These are phyloP conservation scores for Trifolium fragiferum DNA, from an alignment of 306 rosid species.

Conservation along the genomic window DNA sequence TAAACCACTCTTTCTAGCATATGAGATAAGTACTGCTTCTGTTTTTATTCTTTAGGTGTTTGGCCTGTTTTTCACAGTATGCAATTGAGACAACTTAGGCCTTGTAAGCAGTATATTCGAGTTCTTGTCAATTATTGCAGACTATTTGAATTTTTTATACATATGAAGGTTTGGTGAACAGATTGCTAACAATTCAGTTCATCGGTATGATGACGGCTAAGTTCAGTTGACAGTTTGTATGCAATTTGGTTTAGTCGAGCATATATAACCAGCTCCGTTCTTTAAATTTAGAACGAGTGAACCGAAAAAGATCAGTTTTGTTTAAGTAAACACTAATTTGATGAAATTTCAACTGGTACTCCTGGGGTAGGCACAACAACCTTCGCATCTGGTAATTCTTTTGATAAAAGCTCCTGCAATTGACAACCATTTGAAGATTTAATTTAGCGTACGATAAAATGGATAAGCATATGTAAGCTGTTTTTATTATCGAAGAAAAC, in stretches of 20 bases:
- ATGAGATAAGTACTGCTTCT: background rate
- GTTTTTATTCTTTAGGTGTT: background rate
- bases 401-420: constrained; percentile 79
- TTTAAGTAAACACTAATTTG: constrained; percentile 31
- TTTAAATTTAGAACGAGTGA: background rate
- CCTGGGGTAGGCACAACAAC: constrained; percentile 77
- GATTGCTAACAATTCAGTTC: background rate
- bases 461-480: background rate
- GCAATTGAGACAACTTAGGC: background rate
- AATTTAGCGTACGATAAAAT: constrained; percentile 12
- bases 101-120: background rate
- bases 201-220: background rate
- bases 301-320: background rate
- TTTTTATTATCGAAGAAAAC: background rate
- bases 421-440: constrained; percentile 39
- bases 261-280: background rate
- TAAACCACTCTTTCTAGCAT: too few species aligned
- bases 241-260: background rate
- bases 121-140: background rate
- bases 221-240: background rate
- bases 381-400: constrained; percentile 67
- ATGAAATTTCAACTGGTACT: constrained; percentile 59
- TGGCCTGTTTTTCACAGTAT: background rate
- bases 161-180: background rate
- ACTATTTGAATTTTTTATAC: background rate